These are phyloP conservation scores for Trichoderma reesei DNA, from an alignment of 495 filamentous ascomycete genomes.

Conservation along the genomic window DNA sequence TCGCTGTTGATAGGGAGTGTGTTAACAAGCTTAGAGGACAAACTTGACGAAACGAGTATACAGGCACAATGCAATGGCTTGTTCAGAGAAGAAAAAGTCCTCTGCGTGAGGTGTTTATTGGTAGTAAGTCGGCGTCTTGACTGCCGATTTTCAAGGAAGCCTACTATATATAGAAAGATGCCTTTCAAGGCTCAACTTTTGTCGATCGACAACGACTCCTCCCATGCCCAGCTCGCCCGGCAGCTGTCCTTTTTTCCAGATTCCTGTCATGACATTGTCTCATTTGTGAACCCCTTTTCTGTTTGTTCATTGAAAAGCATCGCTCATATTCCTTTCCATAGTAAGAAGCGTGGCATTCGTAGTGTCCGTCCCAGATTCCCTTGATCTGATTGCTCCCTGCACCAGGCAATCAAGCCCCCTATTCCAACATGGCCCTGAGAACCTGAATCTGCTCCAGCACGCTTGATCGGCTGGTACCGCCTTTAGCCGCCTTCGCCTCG, in stretches of 20 bases:
- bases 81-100: too few relatives aligned
- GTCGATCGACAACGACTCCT: background rate
- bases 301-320: background rate
- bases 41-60: too few relatives aligned
- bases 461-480: constrained; percentile 55
- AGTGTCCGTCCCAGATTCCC: background rate
- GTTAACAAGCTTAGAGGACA: too few relatives aligned
- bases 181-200: background rate
- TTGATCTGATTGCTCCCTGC: background rate
- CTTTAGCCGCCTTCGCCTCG: constrained; percentile 57
- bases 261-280: background rate
- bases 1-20: too few relatives aligned
- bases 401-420: constrained; percentile 5
- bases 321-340: background rate
- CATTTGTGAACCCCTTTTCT: background rate
- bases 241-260: background rate
- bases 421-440: constrained; percentile 37
- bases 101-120: background rate
- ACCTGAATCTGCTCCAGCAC: constrained; percentile 58
- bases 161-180: background rate
- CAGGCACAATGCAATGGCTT: too few relatives aligned
- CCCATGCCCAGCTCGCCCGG: background rate
- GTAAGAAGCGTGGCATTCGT: background rate
- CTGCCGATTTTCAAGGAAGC: background rate
- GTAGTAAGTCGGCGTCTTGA: background rate